These are phyloP conservation scores for Tetrapisispora nanseiensis DNA, from an alignment of 805 yeast species.

Conservation along the genomic window DNA sequence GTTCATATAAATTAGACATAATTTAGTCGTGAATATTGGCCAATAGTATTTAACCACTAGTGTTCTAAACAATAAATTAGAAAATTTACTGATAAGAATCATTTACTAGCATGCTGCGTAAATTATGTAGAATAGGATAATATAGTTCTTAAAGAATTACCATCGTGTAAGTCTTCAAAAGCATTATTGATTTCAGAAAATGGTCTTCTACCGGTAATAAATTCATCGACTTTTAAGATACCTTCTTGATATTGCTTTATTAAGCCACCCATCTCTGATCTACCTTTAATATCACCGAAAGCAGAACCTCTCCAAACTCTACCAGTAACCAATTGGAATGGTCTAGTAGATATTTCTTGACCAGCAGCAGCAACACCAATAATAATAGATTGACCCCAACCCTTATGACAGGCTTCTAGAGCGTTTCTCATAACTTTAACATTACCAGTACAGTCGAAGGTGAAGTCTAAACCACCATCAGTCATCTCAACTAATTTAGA, in stretches of 20 bases:
- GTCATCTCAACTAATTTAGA: constrained; percentile 79
- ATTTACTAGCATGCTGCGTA: too few species aligned
- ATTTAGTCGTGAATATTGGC: too few species aligned
- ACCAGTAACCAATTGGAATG: constrained; percentile 98
- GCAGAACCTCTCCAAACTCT: constrained; percentile 99
- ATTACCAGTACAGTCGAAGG: constrained; percentile 98
- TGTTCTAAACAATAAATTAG: too few species aligned
- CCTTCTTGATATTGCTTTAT: constrained; percentile 81
- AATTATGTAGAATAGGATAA: neutral
- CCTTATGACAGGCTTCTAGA: constrained; percentile 94
- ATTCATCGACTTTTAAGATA: constrained; percentile 81
- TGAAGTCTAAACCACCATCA: constrained; percentile 93
- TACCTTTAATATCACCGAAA: constrained; percentile 98
- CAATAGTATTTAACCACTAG: too few species aligned
- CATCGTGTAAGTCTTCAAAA: constrained; percentile 89
- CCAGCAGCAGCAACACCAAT: constrained; percentile 99
- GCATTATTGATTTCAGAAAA: constrained; percentile 77
- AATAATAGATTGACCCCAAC: constrained; percentile 94
- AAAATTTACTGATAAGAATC: too few species aligned
- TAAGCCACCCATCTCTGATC: constrained; percentile 85
- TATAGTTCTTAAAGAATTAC: constrained; percentile 81
- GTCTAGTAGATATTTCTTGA: constrained; percentile 90
- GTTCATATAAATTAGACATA: too few species aligned
- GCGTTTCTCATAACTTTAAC: constrained; percentile 92
- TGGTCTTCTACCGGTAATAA: constrained; percentile 81